Conservation (phyloP, 2,329 filamentous ascomycete species). For the Microcera coccophila region DNA sequence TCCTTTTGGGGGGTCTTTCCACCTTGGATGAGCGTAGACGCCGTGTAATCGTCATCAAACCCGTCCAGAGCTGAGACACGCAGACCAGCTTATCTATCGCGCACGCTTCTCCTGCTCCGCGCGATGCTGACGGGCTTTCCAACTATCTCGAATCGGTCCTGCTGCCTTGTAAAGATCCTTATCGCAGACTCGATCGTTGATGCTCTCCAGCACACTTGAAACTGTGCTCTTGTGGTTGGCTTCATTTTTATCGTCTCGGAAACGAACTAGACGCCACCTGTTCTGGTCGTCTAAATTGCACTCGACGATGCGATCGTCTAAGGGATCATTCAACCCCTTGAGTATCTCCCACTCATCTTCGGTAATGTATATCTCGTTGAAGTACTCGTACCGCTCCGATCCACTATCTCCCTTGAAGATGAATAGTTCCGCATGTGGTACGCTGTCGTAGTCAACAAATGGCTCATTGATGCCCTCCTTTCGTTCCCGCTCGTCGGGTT, state of each 20-base stretch:
- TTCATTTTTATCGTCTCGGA: constrained; percentile 87
- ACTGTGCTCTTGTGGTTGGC: constrained; percentile 87
- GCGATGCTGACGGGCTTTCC: constrained; percentile 60
- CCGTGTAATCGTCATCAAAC: too few relatives aligned
- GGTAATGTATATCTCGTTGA: constrained; percentile 64
- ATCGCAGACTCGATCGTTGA: constrained; percentile 78
- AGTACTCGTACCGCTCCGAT: constrained; percentile 57
- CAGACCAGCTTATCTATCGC: too few relatives aligned
- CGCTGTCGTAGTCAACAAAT: constrained; percentile 73
- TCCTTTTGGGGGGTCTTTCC: too few relatives aligned
- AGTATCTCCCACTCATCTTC: constrained; percentile 78
- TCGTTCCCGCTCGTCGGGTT: constrained; percentile 64
- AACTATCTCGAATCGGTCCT: constrained; percentile 69
- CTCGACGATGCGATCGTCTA: constrained; percentile 88
- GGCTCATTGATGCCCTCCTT: constrained; percentile 61
- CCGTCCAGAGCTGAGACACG: too few relatives aligned
- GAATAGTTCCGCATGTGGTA: constrained; percentile 69
- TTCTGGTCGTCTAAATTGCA: constrained; percentile 73
- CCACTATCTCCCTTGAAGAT: constrained; percentile 60
- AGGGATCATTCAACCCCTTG: constrained; percentile 66
- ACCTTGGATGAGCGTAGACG: too few relatives aligned
- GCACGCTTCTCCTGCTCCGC: neutral
- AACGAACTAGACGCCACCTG: constrained; percentile 82
- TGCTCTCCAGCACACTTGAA: constrained; percentile 82
- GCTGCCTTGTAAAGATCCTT: constrained; percentile 71